phyloP scores from a whole-genome alignment of 768 basidiomycete genomes.

The Hortiboletus campestris region DNA sequence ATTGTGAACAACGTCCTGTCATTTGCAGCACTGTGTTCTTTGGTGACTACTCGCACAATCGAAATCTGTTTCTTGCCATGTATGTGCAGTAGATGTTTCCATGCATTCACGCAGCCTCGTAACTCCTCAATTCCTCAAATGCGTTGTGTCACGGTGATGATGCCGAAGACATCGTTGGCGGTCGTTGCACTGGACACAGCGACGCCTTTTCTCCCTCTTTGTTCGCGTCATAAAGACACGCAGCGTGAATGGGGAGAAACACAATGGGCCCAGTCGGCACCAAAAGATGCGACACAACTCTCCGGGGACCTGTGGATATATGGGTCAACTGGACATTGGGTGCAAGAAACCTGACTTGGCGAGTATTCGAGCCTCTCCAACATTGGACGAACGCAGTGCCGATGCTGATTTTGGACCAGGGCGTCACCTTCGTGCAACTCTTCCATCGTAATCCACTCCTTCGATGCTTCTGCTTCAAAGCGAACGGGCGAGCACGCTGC shows the following conservation, averaged over 20 bases:
- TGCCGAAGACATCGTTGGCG: no score
- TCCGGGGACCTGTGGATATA: background rate
- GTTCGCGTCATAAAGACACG: background rate
- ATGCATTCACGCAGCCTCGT: no score
- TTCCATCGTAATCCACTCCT: background rate
- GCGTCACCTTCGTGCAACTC: background rate
- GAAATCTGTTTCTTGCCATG: no score
- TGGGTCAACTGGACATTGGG: no score
- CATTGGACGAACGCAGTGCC: constrained; percentile 1
- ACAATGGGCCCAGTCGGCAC: background rate
- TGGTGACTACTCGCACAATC: no score
- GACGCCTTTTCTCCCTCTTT: background rate
- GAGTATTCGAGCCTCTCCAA: background rate
- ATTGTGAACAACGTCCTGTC: no score
- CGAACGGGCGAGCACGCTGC: background rate
- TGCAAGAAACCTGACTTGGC: background rate
- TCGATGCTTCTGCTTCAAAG: background rate
- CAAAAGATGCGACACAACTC: background rate
- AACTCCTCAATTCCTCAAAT: no score
- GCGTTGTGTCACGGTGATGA: no score
- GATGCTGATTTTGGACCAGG: constrained; percentile 15
- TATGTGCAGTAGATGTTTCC: no score
- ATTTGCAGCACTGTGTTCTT: no score
- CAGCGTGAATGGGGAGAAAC: no score
- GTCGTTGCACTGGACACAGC: no score